Evolutionary conservation across 2,329 filamentous ascomycete genomes (phyloP), one percentile per base, ranked within the genome.

Genomic region (Colletotrichum tropicale): DNA sequence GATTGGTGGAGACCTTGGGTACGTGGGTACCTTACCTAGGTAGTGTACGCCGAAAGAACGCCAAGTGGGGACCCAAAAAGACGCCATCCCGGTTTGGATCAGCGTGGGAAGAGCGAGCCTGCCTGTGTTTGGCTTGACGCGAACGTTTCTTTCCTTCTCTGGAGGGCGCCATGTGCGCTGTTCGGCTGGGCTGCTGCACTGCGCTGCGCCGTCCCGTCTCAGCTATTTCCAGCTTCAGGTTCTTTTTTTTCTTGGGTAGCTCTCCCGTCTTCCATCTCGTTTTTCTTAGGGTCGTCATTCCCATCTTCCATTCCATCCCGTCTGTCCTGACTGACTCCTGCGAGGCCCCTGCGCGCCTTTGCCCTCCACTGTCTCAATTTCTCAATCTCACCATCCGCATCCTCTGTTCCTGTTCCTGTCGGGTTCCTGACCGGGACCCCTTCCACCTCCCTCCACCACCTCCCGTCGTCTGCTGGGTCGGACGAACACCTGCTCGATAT

Each of bases 1-100:
- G 62, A 75, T 75, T 75, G 68, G 72, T 38, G 69, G 68, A 62
- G 55, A 64, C 38, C 2, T 48, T 21, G 43, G 43, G n/a, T 52
- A 52, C 43, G 43, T 48, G 38, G 38, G 38, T 48, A 38, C n/a
- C n/a, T n/a, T n/a, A n/a, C n/a, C n/a, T n/a, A n/a, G n/a, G n/a
- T n/a, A 38, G 15, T 15, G 15, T 8, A n/a, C 38, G 16, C 5
- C 21, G 58, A 38, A 67, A 58, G n/a, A 21, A 15, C 43, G 32
- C 69, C 21, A 34, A 32, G 32, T 32, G 28, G 28, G 18, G 58
- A 61, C 30, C 8, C 30, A 10, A 8, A 34, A 56, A 10, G n/a
- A 68, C 66, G 28, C 38, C 62, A 66, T 58, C 18, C 70, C 68
- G 32, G 15, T 28, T 34, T 66, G 52, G 62, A 24, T 62, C 56